These are phyloP conservation scores for Paspalum vaginatum DNA, from an alignment of 176 grass and related monocot species.

Conservation along the genomic window DNA sequence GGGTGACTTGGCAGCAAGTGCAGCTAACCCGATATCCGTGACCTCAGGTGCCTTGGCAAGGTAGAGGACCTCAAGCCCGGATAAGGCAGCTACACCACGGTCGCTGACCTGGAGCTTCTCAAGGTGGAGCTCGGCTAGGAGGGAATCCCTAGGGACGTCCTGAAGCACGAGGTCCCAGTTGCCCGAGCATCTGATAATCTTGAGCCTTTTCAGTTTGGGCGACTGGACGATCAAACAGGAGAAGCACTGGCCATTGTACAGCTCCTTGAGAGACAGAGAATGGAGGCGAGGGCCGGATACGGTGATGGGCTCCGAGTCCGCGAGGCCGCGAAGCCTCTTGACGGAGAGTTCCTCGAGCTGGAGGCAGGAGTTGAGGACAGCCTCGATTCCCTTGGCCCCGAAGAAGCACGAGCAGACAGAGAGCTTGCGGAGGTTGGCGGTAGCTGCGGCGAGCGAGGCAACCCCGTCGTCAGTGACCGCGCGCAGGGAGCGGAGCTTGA, in stretches of 20 bases:
- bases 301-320: constrained; percentile 40
- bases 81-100: constrained; percentile 56
- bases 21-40: constrained; percentile 65
- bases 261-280: constrained; percentile 86
- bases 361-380: constrained; percentile 54
- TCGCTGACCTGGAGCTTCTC: constrained; percentile 98
- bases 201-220: constrained; percentile 65
- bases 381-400: constrained; percentile 56
- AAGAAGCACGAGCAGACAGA: constrained; percentile 64
- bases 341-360: constrained; percentile 78
- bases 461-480: constrained; percentile 68
- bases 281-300: constrained; percentile 40
- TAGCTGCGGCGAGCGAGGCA: constrained; percentile 46
- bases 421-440: constrained; percentile 63
- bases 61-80: constrained; percentile 69
- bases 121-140: constrained; percentile 75
- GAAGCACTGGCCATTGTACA: constrained; percentile 93
- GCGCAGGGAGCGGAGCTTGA: constrained; percentile 68
- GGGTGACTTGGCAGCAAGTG: constrained; percentile 53
- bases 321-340: constrained; percentile 73
- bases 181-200: constrained; percentile 77
- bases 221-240: constrained; percentile 57
- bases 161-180: constrained; percentile 79
- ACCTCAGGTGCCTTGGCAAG: constrained; percentile 83
- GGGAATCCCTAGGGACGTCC: constrained; percentile 45